Base-by-base conservation (phyloP, 169 alveolate genomes). In the Plasmodium inui region DNA sequence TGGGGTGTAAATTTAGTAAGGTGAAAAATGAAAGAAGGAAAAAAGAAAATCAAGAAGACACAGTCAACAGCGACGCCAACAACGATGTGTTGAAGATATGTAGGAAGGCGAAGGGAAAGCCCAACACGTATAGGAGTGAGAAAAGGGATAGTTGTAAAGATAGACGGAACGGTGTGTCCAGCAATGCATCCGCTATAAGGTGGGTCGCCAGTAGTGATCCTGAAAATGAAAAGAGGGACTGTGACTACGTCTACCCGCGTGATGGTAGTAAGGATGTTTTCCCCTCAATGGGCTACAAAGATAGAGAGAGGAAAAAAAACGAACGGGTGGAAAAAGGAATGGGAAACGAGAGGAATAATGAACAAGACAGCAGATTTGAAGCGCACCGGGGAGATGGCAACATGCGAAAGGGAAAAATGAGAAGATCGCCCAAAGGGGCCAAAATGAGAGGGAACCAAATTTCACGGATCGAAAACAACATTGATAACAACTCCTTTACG, bases 1-100 rank as follows among this genome's bases (percentile, higher is more conserved):
- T 89, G 94, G 94, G 94, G 94, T 89, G 94, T 89, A 79, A 39
- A 89, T 50, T n/a, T 72, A 79, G 84, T 34, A 89, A 89, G 74
- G 55, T 89, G 83, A 89, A 67, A 89, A 70, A 89, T 79, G 82
- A 70, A 78, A 83, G 57, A 55, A 78, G 50, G 73, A 39, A 89
- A n/a, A 28, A 89, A 79, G 74, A 89, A n/a, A 44, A 26, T 41
- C 44, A 26, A 12, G 32, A 67, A 3, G 14, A 7, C 50, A 37
- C 50, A 70, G 19, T 70, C 32, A 81, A 81, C 39, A 28, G 86
- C 32, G 72, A 41, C 34, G 53, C 22, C 26, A 46, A 81, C 72
- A 81, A 81, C 61, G 44, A 50, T 41, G 86, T 44, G 61, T n/a
- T 81, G 72, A 39, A 81, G 39, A 81, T 81, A 81, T 81, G 50